These are phyloP conservation scores for Vinca minor DNA, from an alignment of 257 asterid genomes.

Conservation along the genomic window DNA sequence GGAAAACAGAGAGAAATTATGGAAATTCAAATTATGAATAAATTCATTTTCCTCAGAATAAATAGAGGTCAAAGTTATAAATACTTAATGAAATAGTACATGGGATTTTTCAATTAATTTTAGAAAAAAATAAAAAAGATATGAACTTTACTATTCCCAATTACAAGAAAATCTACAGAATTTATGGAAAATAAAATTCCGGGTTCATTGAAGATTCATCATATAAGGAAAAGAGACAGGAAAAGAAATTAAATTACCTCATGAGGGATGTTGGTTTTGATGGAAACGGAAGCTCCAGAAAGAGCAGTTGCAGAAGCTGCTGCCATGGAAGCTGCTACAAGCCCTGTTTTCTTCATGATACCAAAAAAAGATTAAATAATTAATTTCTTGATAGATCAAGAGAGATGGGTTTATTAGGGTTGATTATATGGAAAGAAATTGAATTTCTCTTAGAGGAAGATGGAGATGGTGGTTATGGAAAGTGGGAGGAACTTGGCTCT, in stretches of 20 bases:
- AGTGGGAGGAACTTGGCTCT: background rate
- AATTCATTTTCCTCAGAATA: no score
- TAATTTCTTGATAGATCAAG: background rate
- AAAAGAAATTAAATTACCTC: slow-evolving; percentile 29
- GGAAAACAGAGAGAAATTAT: background rate
- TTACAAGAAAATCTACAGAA: slow-evolving; percentile 4
- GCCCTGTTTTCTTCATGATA: slow-evolving; percentile 55
- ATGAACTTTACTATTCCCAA: background rate
- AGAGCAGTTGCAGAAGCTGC: slow-evolving; percentile 49
- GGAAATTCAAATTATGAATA: no score
- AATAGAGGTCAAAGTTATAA: no score
- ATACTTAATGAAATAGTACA: background rate
- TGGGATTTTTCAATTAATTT: background rate
- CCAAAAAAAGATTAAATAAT: background rate
- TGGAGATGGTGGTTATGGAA: background rate
- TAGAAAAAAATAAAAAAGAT: background rate
- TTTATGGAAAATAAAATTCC: no score
- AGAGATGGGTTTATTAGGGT: background rate
- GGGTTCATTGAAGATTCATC: no score
- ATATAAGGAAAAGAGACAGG: background rate
- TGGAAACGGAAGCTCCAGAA: slow-evolving; percentile 27
- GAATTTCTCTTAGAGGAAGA: background rate
- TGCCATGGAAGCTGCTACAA: slow-evolving; percentile 47
- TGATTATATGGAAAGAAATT: background rate
- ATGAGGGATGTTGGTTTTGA: slow-evolving; percentile 29